These are phyloP conservation scores for Ochromonadaceae sp. DNA, from an alignment of 352 stramenopile species.

Conservation along the genomic window DNA sequence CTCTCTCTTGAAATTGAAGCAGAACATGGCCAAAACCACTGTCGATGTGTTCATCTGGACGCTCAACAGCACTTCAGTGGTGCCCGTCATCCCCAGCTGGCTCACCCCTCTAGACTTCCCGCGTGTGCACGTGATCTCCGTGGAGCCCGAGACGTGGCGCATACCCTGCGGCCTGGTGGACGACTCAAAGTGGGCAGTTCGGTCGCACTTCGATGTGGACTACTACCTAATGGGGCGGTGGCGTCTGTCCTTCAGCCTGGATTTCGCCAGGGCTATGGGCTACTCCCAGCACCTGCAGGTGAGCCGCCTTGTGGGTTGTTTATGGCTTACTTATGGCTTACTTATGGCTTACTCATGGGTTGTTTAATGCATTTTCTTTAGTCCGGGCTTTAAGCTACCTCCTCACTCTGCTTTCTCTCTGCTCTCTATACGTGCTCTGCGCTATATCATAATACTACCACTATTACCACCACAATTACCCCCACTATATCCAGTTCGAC, in stretches of 20 bases:
- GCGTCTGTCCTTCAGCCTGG: not conserved
- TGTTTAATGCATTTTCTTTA: no score
- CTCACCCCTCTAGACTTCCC: not conserved
- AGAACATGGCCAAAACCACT: not conserved
- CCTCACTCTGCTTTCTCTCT: no score
- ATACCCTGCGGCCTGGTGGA: conserved; percentile 2
- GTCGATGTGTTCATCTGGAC: conserved; percentile 12
- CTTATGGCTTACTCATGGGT: no score
- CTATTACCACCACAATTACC: no score
- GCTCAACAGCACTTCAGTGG: not conserved
- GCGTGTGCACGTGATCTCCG: not conserved
- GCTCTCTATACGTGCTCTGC: no score
- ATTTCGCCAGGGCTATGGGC: conserved; percentile 11
- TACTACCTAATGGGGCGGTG: conserved; percentile 16
- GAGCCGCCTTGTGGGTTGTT: no score
- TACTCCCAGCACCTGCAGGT: conserved; percentile 13
- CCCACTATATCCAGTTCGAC: no score
- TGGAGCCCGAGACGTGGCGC: not conserved
- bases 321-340: no score
- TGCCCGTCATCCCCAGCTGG: not conserved
- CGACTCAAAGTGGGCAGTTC: not conserved
- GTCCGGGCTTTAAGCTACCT: no score
- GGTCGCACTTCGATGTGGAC: conserved; percentile 8
- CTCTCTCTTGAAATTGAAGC: not conserved
- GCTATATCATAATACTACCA: no score